Evolutionary conservation across 2,329 filamentous ascomycete genomes (phyloP), one percentile per base, ranked within the genome.

Genomic region (Herpotrichia juniperi): DNA sequence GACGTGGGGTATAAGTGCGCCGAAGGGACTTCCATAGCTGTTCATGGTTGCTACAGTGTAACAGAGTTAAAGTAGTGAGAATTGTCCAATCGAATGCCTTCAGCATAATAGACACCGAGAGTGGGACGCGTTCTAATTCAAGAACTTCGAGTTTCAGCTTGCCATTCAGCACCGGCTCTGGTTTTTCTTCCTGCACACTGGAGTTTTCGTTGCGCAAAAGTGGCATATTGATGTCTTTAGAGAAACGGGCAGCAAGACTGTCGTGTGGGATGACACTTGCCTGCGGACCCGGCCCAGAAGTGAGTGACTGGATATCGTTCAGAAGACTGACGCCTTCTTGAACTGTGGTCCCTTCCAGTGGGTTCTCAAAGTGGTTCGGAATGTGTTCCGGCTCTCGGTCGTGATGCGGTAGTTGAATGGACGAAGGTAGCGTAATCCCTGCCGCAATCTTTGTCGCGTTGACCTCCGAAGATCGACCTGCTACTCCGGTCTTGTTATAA

Each of bases 71-170:
- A 14, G 79, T 88, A 2, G 86, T 89, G 46, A 94, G 72, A 9
- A 81, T 78, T 1, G 85, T 84, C 89, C 89, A 94, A 72, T 94
- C 89, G 35, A 94, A 81, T 1, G 84, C 87, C 54, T 83, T 83
- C 42, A 85, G 81, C 48, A 91, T 79, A n/a, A 90, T 84, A 8
- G 85, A 79, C 35, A 91, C 81, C 1, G 87, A 91, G n/a, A 94
- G 74, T 0, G 84, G 82, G 2, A 93, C 83, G 21, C 89, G 83
- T 71, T 94, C 90, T 2, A 94, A 78, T 71, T 92, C 89, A 9
- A 94, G 77, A 1, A 81, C 85, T 52, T 90, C 85, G n/a, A 94
- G 75, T 54, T 79, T 83, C 14, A 94, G 75, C 61, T 84, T 85
- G 28, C 81, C 81, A 26, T 83, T 79, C 1, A 84, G 72, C 17